Percentiles rank a stretch among this genome's conserved stretches.
Evolutionary conservation across 2,329 filamentous ascomycete genomes (phyloP).

Genomic region (Aspergillus amoenus): DNA sequence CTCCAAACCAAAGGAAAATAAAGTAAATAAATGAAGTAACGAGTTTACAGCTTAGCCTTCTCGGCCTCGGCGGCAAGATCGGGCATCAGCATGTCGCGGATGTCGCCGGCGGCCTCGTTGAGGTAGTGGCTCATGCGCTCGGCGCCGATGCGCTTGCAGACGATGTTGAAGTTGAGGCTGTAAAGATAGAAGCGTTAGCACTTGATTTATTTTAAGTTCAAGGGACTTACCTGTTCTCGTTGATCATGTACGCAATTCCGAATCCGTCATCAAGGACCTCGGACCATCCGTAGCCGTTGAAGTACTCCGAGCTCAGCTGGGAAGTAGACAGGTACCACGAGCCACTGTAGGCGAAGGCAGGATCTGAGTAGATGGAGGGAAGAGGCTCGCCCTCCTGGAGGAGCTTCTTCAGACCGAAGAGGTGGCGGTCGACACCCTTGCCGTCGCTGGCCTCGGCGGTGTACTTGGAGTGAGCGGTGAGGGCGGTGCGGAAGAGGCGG

Average conservation of each 20-base stretch:
- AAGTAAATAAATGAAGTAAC: not conserved
- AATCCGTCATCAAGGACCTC: constrained; percentile 96
- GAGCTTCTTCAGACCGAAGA: constrained; percentile 95
- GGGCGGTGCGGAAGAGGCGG: constrained; percentile 76
- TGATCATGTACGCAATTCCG: constrained; percentile 99
- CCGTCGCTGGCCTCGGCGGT: constrained; percentile 86
- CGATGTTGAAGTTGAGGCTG: constrained; percentile 96
- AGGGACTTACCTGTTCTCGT: constrained; percentile 75
- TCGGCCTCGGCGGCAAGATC: constrained; percentile 66
- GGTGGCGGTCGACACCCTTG: constrained; percentile 89
- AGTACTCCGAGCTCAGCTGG: constrained; percentile 93
- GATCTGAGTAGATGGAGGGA: constrained; percentile 82
- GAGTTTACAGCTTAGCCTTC: constrained; percentile 75
- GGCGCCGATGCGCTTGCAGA: constrained; percentile 86
- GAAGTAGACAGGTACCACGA: constrained; percentile 88
- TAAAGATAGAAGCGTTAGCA: constrained; percentile 8
- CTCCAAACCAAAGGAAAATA: not conserved
- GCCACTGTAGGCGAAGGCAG: constrained; percentile 76
- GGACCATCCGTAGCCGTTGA: constrained; percentile 98
- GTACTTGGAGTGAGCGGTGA: constrained; percentile 83
- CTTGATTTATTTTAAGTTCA: not conserved
- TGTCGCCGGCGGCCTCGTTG: constrained; percentile 87
- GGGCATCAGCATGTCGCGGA: constrained; percentile 80
- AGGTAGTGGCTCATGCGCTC: constrained; percentile 95
- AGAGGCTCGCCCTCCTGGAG: constrained; percentile 76